Evolutionary conservation across 164 flowering plant genomes (phyloP), one percentile per base, ranked within the genome.

Genomic region (Stephania japonica): DNA sequence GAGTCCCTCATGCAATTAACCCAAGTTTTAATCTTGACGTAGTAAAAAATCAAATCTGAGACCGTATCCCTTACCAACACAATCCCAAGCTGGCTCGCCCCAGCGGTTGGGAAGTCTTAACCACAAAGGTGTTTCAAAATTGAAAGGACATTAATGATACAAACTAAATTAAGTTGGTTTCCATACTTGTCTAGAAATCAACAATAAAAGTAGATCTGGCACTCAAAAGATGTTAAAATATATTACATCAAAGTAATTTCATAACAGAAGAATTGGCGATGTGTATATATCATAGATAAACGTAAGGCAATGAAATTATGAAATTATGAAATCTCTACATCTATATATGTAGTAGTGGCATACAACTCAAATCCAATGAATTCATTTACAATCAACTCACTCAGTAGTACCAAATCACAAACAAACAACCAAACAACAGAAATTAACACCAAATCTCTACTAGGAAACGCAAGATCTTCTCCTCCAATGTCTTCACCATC

Each of bases 221-320:
- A 21, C 19, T 56, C 62, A 56, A 56, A 19, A 1, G 62, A 13
- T 56, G 21, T 19, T 56, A 1, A 19, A 56, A 32, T 32, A 2
- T 32, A 32, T 32, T n/a, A 13, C 23, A 56, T 21, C 1, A 56
- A 5, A 56, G n/a, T 56, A 56, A 56, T 56, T 18, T 56, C 62
- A 5, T n/a, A 2, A 56, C 8, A 42, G 16, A 21, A 43, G 25
- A 68, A 67, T 2, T 6, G 3, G 6, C 23, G 19, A 32, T 32
- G 38, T 32, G 4, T 26, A 69, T 56, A 56, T 6, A 10, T 43
- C 56, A 42, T 21, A 69, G 71, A 69, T 69, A 32, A 69, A 69
- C 23, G 7, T 8, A 23, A 69, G 49, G 8, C 25, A 21, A 24
- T 10, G 49, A 69, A n/a, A n/a, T n/a, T n/a, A n/a, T n/a, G n/a